A percentile compares a stretch with the other conserved stretches of the same genome.
Evolutionary conservation across 805 yeast species (phyloP).

Genomic region (Yarrowia porcina): DNA sequence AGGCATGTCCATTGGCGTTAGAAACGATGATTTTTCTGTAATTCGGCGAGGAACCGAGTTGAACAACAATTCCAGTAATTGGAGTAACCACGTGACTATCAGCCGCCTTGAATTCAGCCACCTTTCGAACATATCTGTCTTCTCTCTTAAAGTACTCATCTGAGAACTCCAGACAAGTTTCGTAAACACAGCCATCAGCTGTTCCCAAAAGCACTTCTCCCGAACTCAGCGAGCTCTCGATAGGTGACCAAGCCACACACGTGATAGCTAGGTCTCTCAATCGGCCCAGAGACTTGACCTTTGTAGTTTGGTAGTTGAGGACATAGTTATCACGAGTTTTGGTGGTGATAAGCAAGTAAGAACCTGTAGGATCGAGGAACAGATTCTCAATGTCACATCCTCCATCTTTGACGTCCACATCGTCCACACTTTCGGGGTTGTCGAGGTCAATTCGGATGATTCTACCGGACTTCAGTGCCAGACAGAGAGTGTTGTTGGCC

Average conservation of each 20-base stretch:
- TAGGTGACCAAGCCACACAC: constrained; percentile 45
- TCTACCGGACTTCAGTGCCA: constrained; percentile 51
- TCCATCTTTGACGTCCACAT: constrained; percentile 36
- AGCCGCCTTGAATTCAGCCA: constrained; percentile 40
- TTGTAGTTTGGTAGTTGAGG: constrained; percentile 43
- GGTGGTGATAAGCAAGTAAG: constrained; percentile 52
- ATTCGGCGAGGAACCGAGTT: constrained; percentile 17
- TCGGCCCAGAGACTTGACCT: constrained; percentile 46
- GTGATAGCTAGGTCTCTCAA: constrained; percentile 47
- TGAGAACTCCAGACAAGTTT: constrained; percentile 46
- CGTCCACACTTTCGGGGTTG: constrained; percentile 57
- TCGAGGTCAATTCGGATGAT: constrained; percentile 65
- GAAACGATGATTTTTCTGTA: constrained; percentile 29
- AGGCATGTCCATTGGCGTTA: constrained; percentile 31
- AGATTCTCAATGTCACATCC: constrained; percentile 34
- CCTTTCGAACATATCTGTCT: constrained; percentile 42
- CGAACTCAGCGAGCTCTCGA: constrained; percentile 40
- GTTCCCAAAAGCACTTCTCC: constrained; percentile 53
- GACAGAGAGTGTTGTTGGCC: constrained; percentile 51
- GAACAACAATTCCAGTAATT: constrained; percentile 32
- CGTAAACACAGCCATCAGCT: constrained; percentile 48
- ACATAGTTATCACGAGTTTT: constrained; percentile 48
- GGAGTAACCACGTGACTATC: constrained; percentile 29
- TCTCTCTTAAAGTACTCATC: constrained; percentile 46
- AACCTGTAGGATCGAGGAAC: constrained; percentile 52